These are phyloP conservation scores for Neoconidiobolus thromboides DNA, from an alignment of 371 early-diverging fungal genomes.

Conservation along the genomic window DNA sequence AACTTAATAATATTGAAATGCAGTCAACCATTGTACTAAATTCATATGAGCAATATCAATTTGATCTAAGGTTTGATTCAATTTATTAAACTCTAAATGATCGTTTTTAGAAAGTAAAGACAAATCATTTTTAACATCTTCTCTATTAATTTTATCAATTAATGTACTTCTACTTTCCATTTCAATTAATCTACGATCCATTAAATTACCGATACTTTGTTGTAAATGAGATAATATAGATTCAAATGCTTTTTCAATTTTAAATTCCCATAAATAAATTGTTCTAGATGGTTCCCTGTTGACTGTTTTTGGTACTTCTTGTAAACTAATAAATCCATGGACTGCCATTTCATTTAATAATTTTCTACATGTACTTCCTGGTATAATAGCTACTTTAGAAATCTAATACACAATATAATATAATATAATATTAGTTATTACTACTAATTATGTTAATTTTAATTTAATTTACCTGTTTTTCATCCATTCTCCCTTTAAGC, in stretches of 20 bases:
- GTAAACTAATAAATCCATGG: conserved; percentile 54
- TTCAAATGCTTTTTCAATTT: conserved; percentile 35
- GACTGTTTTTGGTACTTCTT: conserved; percentile 70
- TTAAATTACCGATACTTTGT: conserved; percentile 40
- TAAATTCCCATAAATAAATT: conserved; percentile 63
- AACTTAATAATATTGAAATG: too few species aligned
- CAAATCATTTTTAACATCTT: conserved; percentile 44
- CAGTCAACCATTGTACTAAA: too few species aligned
- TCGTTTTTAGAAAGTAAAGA: conserved; percentile 16
- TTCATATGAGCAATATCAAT: too few species aligned
- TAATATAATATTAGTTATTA: too few species aligned
- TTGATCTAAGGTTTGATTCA: too few species aligned
- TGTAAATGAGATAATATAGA: conserved; percentile 37
- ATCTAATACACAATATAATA: too few species aligned
- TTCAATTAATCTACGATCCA: conserved; percentile 45
- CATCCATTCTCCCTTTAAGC: background rate
- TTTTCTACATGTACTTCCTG: background rate
- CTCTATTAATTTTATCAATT: conserved; percentile 52
- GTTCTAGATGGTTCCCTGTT: conserved; percentile 76
- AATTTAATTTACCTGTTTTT: too few species aligned
- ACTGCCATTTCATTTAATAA: conserved; percentile 28
- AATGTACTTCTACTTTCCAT: conserved; percentile 28
- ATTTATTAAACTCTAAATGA: too few species aligned
- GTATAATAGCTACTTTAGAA: background rate
- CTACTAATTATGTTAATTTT: too few species aligned